Conservation (phyloP, 2,329 filamentous ascomycete species). For the Bipolaris cookei region DNA sequence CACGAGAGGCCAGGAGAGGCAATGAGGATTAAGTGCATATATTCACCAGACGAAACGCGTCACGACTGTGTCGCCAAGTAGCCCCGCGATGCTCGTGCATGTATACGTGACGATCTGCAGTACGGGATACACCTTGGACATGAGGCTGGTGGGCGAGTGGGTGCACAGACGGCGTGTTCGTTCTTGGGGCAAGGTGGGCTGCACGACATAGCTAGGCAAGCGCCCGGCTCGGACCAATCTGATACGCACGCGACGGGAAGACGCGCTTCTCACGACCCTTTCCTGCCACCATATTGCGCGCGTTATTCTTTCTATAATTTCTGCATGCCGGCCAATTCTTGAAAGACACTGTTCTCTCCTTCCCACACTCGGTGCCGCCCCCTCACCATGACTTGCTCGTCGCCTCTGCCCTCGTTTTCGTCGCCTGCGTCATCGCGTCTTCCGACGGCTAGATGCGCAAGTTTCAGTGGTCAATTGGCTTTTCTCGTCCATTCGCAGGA, state of each 20-base stretch:
- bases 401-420: conserved; percentile 36
- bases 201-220: conserved; percentile 24
- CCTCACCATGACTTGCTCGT: conserved; percentile 31
- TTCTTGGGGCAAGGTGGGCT: conserved; percentile 1
- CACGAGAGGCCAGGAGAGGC: background rate
- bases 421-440: conserved; percentile 30
- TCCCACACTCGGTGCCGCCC: background rate
- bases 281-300: conserved; percentile 37
- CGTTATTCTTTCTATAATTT: conserved; percentile 21
- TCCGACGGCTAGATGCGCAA: conserved; percentile 34
- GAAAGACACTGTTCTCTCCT: background rate
- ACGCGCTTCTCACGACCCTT: conserved; percentile 26
- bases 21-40: background rate
- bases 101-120: conserved; percentile 4
- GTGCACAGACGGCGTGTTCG: conserved; percentile 20
- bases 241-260: conserved; percentile 19
- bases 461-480: conserved; percentile 51
- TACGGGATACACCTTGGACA: background rate
- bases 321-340: conserved; percentile 20
- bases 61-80: background rate
- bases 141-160: conserved; percentile 10
- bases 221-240: conserved; percentile 20
- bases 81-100: conserved; percentile 2
- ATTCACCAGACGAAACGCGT: background rate
- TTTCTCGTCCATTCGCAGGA: conserved; percentile 67